Base-by-base conservation (phyloP, 2,329 filamentous ascomycete genomes). In the Botryotinia convoluta region DNA sequence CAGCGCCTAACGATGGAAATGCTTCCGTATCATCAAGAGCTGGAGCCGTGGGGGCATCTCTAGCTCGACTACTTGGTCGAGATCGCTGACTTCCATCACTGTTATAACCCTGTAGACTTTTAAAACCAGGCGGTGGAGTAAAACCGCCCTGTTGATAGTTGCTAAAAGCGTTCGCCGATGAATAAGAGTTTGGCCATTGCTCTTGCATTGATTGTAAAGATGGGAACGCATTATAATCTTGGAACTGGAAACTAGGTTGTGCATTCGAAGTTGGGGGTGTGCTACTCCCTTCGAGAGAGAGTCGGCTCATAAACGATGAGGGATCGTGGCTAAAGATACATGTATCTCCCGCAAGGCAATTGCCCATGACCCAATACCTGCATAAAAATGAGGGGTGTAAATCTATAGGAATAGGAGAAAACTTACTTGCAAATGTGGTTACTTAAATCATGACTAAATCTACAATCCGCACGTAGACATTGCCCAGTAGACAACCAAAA, bases 271-370 rank as follows among this genome's bases (percentile, higher is more conserved):
- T 82, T n/a, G 91, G 89, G 71, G 91, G 88, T 57, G 90, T 91
- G 77, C 86, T 86, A 74, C 88, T 85, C 63, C 90, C 93, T 75
- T 93, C 92, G 22, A 98, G 83, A 45, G 87, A 90, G 76, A 99
- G 87, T 78, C 93, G 93, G 79, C 92, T 94, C 84, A 97, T 90
- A 22, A 98, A 87, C 77, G 94, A 89, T 1, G 94, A 90, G 3
- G 96, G 96, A 78, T 99, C 96, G 82, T 99, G 96, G 22, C 95
- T 98, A 84, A 99, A 99, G 74, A 97, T 93, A 82, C 96, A 99
- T 4, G 94, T 95, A 73, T 94, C 92, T 51, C 96, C 95, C 32
- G 96, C 96, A 48, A 99, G 87, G 81, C 96, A 99, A 79, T 95
- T 98, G 1, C 96, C 96, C 84, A 94, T 94, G 71, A 99, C 88